phyloP scores from a whole-genome alignment of 2,329 filamentous ascomycete genomes.

The Lachnellula hyalina region DNA sequence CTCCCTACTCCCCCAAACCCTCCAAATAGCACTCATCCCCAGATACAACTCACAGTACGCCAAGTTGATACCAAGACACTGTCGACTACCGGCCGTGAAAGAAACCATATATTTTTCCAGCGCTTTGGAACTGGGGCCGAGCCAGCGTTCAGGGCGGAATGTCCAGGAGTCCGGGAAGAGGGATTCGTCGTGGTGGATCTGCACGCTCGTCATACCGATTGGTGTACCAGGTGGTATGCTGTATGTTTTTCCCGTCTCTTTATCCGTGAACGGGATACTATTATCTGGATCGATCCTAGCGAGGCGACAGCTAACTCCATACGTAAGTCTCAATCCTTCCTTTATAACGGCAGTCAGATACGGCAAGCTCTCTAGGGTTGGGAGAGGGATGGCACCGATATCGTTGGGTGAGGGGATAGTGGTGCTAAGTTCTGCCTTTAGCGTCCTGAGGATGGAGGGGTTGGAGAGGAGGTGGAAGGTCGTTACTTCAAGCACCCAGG shows the following conservation, averaged over 20 bases:
- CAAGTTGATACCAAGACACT: neutral
- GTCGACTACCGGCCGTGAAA: neutral
- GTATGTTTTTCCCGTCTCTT: constrained; percentile 1
- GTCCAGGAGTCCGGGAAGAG: constrained; percentile 25
- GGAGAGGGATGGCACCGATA: neutral
- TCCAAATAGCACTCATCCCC: constrained; percentile 9
- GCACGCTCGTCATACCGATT: constrained; percentile 32
- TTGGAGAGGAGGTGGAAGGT: constrained; percentile 34
- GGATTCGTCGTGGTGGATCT: constrained; percentile 27
- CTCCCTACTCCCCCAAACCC: constrained; percentile 14
- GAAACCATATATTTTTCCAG: constrained; percentile 35
- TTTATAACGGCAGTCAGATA: constrained; percentile 27
- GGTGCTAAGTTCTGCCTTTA: constrained; percentile 33
- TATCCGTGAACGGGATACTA: constrained; percentile 6
- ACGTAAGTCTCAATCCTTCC: constrained; percentile 27
- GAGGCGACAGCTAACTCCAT: constrained; percentile 28
- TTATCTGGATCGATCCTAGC: constrained; percentile 24
- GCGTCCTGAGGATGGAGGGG: constrained; percentile 24
- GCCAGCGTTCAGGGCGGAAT: constrained; percentile 36
- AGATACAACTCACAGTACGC: constrained; percentile 14
- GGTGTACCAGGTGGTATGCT: constrained; percentile 27
- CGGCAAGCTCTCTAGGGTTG: constrained; percentile 20
- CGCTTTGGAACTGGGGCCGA: constrained; percentile 22
- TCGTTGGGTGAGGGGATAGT: constrained; percentile 7
- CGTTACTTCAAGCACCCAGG: constrained; percentile 31